These are phyloP conservation scores for Myxozyma vanderwaltii DNA, from an alignment of 805 yeast species.

Conservation along the genomic window DNA sequence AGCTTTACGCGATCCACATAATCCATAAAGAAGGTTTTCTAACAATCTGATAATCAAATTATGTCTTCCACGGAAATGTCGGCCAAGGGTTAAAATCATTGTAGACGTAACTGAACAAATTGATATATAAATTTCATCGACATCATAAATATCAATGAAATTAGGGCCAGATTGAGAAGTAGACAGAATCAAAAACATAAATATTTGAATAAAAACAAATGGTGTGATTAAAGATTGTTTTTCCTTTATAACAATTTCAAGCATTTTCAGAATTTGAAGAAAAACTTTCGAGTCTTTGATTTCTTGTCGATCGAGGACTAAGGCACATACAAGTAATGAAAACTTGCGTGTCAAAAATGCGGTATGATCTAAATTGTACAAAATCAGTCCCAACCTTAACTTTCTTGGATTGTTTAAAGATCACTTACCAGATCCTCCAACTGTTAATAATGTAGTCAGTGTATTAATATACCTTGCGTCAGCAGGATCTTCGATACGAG, in stretches of 20 bases:
- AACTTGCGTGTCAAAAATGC: constrained; percentile 1
- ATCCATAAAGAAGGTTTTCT: constrained; percentile 53
- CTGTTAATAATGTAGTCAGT: constrained; percentile 1
- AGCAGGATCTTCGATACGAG: not conserved
- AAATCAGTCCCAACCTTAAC: too few species aligned
- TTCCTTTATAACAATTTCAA: constrained; percentile 52
- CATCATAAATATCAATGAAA: constrained; percentile 22
- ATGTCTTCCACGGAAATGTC: constrained; percentile 68
- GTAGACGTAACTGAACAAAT: constrained; percentile 58
- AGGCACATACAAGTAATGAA: constrained; percentile 5
- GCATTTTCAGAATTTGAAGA: constrained; percentile 37
- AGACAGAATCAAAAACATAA: constrained; percentile 47
- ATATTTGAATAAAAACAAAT: constrained; percentile 59
- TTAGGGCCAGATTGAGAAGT: constrained; percentile 35
- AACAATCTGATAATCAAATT: constrained; percentile 61
- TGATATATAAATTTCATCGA: constrained; percentile 44
- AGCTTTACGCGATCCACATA: constrained; percentile 41
- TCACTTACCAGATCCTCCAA: constrained; percentile 3
- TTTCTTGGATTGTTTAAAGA: too few species aligned
- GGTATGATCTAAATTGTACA: not conserved
- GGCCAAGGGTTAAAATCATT: constrained; percentile 67
- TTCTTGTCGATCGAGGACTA: constrained; percentile 37
- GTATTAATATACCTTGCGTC: not conserved
- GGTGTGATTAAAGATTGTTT: constrained; percentile 65
- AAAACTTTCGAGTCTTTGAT: constrained; percentile 32